phyloP scores from a whole-genome alignment of 2,329 filamentous ascomycete species.

The Claviceps capensis region DNA sequence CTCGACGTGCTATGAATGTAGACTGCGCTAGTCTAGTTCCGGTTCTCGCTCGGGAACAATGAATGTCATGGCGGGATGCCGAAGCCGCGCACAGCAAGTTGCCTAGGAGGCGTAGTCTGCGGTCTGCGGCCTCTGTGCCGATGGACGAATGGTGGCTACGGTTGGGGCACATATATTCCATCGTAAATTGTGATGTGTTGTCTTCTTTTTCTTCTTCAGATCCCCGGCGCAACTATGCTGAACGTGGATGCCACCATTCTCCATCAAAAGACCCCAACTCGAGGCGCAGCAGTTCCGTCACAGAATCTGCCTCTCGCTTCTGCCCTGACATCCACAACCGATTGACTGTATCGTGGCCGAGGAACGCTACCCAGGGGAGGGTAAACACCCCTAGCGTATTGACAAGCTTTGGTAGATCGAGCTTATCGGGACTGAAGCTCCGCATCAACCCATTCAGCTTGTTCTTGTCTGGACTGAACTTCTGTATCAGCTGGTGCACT shows the following conservation, averaged over 20 bases:
- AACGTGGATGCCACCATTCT: no score
- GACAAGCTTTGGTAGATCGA: conserved; percentile 8
- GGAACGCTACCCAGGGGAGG: conserved; percentile 23
- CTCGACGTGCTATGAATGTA: neutral
- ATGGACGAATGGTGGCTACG: neutral
- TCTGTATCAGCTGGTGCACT: conserved; percentile 16
- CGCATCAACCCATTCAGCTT: conserved; percentile 16
- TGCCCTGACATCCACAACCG: conserved; percentile 28
- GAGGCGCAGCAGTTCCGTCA: conserved; percentile 24
- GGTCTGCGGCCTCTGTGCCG: neutral
- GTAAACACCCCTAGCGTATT: conserved; percentile 18
- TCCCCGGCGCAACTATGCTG: no score
- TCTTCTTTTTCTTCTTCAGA: neutral
- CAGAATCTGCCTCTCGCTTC: conserved; percentile 25
- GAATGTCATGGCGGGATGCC: neutral
- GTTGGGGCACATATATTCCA: no score
- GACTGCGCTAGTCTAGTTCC: neutral
- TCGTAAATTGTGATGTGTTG: neutral
- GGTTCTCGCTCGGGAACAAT: neutral
- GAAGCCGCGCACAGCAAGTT: neutral
- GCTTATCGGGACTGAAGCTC: conserved; percentile 12
- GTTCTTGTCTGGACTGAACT: conserved; percentile 13
- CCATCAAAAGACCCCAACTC: conserved; percentile 17
- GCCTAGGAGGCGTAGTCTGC: neutral
- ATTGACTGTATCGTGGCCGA: conserved; percentile 34